A percentile compares a stretch with the other conserved stretches of the same genome.
Conservation (phyloP, 192 early-diverging fungal genomes). For the Umbelopsis sp. region DNA sequence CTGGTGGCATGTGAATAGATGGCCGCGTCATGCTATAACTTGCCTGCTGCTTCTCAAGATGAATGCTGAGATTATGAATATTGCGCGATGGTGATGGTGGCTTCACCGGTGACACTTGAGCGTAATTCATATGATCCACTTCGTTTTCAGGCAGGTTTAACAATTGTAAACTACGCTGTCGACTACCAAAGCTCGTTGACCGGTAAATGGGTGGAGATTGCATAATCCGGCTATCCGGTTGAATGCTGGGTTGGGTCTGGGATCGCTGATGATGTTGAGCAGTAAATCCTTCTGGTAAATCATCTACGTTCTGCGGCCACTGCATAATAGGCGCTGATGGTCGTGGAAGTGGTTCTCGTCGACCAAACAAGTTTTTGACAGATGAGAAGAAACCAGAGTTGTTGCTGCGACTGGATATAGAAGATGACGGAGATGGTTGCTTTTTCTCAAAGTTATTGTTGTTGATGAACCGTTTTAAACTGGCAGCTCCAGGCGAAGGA, state of each 20-base stretch:
- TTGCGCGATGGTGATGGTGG: constrained; percentile 1
- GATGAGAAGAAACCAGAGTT: constrained; percentile 33
- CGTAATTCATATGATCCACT: constrained; percentile 28
- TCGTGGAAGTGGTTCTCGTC: not conserved
- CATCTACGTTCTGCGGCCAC: constrained; percentile 12
- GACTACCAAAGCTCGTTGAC: constrained; percentile 26
- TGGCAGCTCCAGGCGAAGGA: constrained; percentile 22
- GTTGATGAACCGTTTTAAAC: constrained; percentile 8
- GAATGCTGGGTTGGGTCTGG: constrained; percentile 1
- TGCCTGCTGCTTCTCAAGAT: not conserved
- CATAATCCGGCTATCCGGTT: not conserved
- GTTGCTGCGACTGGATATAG: constrained; percentile 18
- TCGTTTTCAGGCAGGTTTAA: constrained; percentile 23
- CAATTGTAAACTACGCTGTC: constrained; percentile 28
- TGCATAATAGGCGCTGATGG: constrained; percentile 1
- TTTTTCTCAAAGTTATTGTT: constrained; percentile 21
- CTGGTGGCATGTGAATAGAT: not conserved
- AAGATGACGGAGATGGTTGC: not conserved
- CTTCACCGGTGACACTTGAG: not conserved
- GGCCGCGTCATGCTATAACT: not conserved
- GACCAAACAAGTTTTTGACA: constrained; percentile 39
- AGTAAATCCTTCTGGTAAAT: constrained; percentile 6
- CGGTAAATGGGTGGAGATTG: constrained; percentile 32
- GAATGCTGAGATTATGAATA: constrained; percentile 1
- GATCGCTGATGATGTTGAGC: constrained; percentile 26